phyloP scores from a whole-genome alignment of 148 eudicot species.

The Rhododendron simsii region DNA sequence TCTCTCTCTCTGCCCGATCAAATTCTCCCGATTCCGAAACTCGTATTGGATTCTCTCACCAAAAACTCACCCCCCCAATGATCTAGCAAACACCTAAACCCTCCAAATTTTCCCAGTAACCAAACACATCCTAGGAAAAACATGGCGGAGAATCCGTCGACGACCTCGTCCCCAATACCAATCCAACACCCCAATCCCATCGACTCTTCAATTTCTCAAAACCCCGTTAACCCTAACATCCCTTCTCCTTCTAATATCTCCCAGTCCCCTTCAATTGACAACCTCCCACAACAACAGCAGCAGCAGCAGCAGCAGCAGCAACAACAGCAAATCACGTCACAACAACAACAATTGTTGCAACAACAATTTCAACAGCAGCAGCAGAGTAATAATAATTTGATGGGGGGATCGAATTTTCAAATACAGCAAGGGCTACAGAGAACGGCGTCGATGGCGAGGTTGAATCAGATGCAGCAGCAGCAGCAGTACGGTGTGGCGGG shows the following conservation, averaged over 20 bases:
- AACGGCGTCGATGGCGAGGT: slow-evolving; percentile 24
- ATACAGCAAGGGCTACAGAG: slow-evolving; percentile 30
- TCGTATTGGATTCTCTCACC: neutral
- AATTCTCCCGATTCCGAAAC: neutral
- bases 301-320: slow-evolving; percentile 35
- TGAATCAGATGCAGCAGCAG: slow-evolving; percentile 30
- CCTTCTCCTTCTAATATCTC: slow-evolving; percentile 45
- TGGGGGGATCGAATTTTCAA: slow-evolving; percentile 19
- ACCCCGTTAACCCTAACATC: slow-evolving; percentile 14
- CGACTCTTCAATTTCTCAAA: slow-evolving; percentile 27
- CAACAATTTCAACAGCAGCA: slow-evolving; percentile 22
- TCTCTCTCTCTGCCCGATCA: neutral
- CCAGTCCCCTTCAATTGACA: slow-evolving; percentile 48
- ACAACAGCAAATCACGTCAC: slow-evolving; percentile 21
- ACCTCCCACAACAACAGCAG: slow-evolving; percentile 38
- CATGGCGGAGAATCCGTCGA: slow-evolving; percentile 47
- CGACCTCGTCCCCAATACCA: slow-evolving; percentile 42
- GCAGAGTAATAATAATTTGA: slow-evolving; percentile 14
- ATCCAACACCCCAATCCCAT: slow-evolving; percentile 41
- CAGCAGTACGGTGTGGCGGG: slow-evolving; percentile 28
- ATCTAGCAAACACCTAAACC: neutral
- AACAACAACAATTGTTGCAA: slow-evolving; percentile 16
- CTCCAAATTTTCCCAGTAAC: neutral
- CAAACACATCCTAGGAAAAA: neutral
- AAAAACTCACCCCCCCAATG: neutral